A percentile compares a stretch with the other conserved stretches of the same genome.
These are phyloP conservation scores for Xanthoceras sorbifolium DNA, from an alignment of 345 rosid genomes.

Conservation along the genomic window DNA sequence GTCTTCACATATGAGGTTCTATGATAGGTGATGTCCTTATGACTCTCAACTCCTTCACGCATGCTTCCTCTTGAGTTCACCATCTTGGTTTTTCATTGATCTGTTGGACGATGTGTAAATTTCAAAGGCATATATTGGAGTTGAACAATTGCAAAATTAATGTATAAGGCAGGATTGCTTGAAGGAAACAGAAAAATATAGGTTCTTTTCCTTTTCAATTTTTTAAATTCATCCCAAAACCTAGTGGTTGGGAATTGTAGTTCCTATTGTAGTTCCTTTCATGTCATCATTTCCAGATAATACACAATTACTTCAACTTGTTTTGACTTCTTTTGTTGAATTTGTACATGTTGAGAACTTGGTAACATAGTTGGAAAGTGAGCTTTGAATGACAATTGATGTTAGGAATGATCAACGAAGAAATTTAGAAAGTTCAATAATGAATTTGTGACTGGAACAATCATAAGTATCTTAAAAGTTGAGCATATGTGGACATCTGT, in stretches of 20 bases:
- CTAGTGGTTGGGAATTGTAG: neutral
- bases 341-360: neutral
- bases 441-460: neutral
- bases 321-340: neutral
- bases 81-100: conserved; percentile 1
- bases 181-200: neutral
- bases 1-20: conserved; percentile 6
- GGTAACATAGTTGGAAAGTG: neutral
- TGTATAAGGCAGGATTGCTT: neutral
- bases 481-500: neutral
- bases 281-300: neutral
- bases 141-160: neutral
- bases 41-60: conserved; percentile 11
- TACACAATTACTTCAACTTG: neutral
- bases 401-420: neutral
- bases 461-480: neutral
- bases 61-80: conserved; percentile 5
- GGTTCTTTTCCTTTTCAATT: neutral
- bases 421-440: neutral
- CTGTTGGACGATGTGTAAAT: neutral
- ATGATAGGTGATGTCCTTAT: conserved; percentile 3
- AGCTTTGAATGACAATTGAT: neutral
- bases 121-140: neutral
- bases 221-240: neutral
- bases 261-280: neutral